Evolutionary conservation across 2,329 filamentous ascomycete species (phyloP).

Genomic region (Cordyceps cateniannulata): DNA sequence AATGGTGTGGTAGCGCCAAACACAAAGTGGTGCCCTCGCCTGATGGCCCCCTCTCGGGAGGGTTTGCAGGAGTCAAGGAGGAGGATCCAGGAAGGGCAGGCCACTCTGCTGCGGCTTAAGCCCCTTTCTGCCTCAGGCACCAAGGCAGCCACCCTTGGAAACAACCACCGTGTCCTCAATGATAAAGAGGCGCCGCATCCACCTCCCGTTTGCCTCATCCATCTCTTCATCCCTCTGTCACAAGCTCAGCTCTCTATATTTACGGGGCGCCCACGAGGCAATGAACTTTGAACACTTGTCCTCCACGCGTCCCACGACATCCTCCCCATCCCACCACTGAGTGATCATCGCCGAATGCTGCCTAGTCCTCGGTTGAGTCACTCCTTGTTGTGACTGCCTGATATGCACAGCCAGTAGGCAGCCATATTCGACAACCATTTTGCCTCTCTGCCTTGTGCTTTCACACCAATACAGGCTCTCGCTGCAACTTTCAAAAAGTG

Average conservation of each 20-base stretch:
- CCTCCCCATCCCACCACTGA: conserved; percentile 14
- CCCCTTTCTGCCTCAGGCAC: conserved; percentile 26
- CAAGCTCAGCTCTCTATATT: neutral
- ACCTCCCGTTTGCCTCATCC: conserved; percentile 14
- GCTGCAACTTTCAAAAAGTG: conserved; percentile 3
- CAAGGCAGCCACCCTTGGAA: neutral
- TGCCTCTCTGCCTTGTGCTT: conserved; percentile 18
- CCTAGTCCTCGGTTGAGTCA: conserved; percentile 10
- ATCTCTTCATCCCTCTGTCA: neutral
- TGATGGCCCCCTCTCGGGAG: neutral
- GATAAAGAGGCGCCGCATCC: conserved; percentile 28
- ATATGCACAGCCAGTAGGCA: conserved; percentile 12
- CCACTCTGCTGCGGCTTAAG: neutral
- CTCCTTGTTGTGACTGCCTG: conserved; percentile 12
- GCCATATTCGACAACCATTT: neutral
- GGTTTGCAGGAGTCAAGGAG: neutral
- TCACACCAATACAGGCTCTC: conserved; percentile 7
- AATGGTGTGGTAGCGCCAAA: neutral
- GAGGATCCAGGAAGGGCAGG: neutral
- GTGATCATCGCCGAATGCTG: conserved; percentile 16
- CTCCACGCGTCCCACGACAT: conserved; percentile 14
- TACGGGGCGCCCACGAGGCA: conserved; percentile 11
- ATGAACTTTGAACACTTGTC: conserved; percentile 23
- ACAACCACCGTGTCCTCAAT: conserved; percentile 24
- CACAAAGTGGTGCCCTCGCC: conserved; percentile 3